Evolutionary conservation across 2,329 filamentous ascomycete genomes (phyloP).

Genomic region (Pseudopithomyces maydicus): DNA sequence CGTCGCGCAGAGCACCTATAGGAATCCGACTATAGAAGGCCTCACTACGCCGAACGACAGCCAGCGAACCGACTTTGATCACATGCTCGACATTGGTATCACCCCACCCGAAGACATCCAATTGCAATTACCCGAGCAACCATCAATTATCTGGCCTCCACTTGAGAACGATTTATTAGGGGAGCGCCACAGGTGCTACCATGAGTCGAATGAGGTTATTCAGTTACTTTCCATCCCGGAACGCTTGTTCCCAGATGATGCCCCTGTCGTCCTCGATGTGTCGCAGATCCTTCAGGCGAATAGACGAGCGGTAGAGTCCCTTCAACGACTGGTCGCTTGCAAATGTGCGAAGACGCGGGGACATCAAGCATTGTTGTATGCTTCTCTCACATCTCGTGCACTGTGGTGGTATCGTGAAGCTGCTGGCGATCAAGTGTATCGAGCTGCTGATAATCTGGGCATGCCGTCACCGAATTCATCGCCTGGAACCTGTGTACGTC

Average conservation of each 20-base stretch:
- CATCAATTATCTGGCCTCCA: not conserved
- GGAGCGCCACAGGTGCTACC: constrained; percentile 4
- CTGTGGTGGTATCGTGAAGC: constrained; percentile 9
- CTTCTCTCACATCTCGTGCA: constrained; percentile 4
- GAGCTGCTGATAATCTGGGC: not conserved
- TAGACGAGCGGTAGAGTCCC: not conserved
- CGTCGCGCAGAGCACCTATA: not conserved
- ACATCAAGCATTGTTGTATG: constrained; percentile 3
- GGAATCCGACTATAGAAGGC: not conserved
- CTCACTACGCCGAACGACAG: not conserved
- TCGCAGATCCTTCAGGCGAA: constrained; percentile 7
- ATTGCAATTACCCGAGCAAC: not conserved
- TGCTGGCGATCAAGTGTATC: not conserved
- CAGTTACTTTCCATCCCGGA: constrained; percentile 6
- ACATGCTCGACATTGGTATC: not conserved
- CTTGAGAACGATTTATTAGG: not conserved
- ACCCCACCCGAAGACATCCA: not conserved
- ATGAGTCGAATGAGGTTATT: constrained; percentile 6
- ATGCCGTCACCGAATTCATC: not conserved
- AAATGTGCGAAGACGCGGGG: not conserved
- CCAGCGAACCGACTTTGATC: not conserved
- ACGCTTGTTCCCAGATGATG: not conserved
- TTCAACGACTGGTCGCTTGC: constrained; percentile 2
- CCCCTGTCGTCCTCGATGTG: not conserved
- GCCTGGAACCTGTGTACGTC: not conserved